phyloP scores from a whole-genome alignment of 306 rosid species.

The Cicer cuneatum region DNA sequence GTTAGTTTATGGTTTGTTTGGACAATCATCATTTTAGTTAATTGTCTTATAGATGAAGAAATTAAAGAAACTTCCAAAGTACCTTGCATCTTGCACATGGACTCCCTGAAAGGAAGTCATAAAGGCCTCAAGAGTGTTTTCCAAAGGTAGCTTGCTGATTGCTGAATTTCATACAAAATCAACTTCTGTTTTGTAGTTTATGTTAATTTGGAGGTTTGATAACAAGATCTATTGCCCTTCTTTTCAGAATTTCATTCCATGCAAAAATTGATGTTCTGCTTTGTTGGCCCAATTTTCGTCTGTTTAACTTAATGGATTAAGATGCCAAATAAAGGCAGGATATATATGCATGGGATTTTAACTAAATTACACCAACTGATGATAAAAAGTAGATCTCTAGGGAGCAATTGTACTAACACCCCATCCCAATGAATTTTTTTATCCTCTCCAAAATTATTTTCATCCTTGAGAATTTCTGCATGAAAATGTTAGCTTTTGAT shows the following conservation, averaged over 20 bases:
- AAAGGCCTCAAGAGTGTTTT: constrained; percentile 65
- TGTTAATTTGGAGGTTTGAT: constrained; percentile 15
- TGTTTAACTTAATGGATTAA: constrained; percentile 9
- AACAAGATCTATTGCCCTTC: constrained; percentile 6
- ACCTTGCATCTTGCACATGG: constrained; percentile 86
- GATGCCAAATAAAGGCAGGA: constrained; percentile 9
- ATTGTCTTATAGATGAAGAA: constrained; percentile 55
- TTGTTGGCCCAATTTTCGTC: constrained; percentile 9
- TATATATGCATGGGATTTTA: not conserved
- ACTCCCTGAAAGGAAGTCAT: constrained; percentile 76
- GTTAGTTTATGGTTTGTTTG: constrained; percentile 38
- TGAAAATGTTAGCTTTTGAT: not conserved
- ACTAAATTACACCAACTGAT: constrained; percentile 16
- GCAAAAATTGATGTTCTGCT: constrained; percentile 12
- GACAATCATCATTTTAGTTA: constrained; percentile 31
- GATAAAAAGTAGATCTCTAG: not conserved
- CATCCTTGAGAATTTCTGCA: not conserved
- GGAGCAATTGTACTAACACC: not conserved
- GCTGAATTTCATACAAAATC: constrained; percentile 19
- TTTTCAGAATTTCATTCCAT: not conserved
- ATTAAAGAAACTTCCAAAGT: constrained; percentile 52
- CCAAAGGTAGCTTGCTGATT: constrained; percentile 61
- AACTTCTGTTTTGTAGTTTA: constrained; percentile 17
- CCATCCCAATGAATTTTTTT: not conserved
- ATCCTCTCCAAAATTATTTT: constrained; percentile 2